Conservation (phyloP, 345 rosid species). For the Salix purpurea region DNA sequence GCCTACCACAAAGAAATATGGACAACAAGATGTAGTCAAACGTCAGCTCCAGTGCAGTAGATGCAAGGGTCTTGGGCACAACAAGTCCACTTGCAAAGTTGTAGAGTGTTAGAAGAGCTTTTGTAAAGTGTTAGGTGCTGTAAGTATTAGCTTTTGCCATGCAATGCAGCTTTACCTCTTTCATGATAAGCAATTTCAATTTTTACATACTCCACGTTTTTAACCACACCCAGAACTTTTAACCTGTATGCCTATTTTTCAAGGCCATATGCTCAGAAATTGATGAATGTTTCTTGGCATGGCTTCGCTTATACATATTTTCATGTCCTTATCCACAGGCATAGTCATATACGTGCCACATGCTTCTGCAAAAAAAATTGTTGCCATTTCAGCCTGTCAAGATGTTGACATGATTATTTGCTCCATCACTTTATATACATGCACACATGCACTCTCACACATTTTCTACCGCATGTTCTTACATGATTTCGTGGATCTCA, state of each 20-base stretch:
- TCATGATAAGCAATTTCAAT: background rate
- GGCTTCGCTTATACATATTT: background rate
- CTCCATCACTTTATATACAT: background rate
- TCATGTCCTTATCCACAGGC: no score
- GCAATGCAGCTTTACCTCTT: background rate
- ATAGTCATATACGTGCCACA: background rate
- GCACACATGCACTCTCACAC: background rate
- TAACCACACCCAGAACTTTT: background rate
- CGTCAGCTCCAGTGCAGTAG: conserved; percentile 93
- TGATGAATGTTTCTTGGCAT: background rate
- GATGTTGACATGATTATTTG: background rate
- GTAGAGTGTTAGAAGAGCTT: conserved; percentile 34
- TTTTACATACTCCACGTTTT: background rate
- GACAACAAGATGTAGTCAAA: conserved; percentile 59
- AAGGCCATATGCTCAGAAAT: background rate
- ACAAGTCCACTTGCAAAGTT: conserved; percentile 96
- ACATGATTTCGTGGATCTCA: background rate
- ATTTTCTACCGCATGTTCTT: background rate
- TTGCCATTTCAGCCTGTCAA: background rate
- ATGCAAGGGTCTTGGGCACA: conserved; percentile 97
- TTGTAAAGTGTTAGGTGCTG: conserved; percentile 18
- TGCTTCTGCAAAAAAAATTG: background rate
- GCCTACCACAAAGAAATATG: conserved; percentile 64
- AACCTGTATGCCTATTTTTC: background rate
- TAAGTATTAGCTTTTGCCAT: conserved; percentile 20